Percentiles rank a stretch among this genome's conserved stretches.
These are phyloP conservation scores for Globisporangium cystogenes DNA, from an alignment of 352 stramenopile species.

Conservation along the genomic window DNA sequence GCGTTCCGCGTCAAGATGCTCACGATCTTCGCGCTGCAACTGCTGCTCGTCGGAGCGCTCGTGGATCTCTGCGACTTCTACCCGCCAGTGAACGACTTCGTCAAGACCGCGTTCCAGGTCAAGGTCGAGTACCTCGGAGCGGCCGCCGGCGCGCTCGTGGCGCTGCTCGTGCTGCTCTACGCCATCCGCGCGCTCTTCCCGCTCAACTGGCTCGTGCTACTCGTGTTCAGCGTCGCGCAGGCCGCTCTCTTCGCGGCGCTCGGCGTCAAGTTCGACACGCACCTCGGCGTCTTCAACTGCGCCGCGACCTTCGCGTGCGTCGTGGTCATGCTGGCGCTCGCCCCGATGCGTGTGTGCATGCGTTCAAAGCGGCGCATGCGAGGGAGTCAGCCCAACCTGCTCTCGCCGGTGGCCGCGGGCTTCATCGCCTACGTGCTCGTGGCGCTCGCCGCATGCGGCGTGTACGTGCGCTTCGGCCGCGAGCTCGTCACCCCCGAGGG, in stretches of 20 bases:
- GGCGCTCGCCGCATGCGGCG: conserved; percentile 14
- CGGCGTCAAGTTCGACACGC: conserved; percentile 23
- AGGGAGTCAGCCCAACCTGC: conserved; percentile 12
- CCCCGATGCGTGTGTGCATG: conserved; percentile 7
- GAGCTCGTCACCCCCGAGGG: conserved; percentile 27
- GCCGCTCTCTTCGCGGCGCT: conserved; percentile 35
- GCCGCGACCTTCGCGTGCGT: conserved; percentile 37
- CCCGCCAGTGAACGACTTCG: not conserved
- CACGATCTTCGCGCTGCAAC: conserved; percentile 6
- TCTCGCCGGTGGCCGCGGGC: conserved; percentile 23
- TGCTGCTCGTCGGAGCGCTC: not conserved
- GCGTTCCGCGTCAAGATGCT: conserved; percentile 4
- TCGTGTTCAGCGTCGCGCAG: conserved; percentile 31
- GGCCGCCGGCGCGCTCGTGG: not conserved
- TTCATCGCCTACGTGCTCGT: conserved; percentile 23
- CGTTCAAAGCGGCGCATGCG: not conserved
- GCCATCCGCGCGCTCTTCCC: not conserved
- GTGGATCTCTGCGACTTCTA: conserved; percentile 1
- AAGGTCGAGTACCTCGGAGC: not conserved
- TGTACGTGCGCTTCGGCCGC: conserved; percentile 22
- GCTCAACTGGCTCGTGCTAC: conserved; percentile 13
- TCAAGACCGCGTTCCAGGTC: not conserved
- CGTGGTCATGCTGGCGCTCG: conserved; percentile 31
- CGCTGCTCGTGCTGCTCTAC: conserved; percentile 4
- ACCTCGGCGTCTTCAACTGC: conserved; percentile 37